phyloP scores from a whole-genome alignment of 1,284 basidiomycete species.

The Leccinum subrobustum region DNA sequence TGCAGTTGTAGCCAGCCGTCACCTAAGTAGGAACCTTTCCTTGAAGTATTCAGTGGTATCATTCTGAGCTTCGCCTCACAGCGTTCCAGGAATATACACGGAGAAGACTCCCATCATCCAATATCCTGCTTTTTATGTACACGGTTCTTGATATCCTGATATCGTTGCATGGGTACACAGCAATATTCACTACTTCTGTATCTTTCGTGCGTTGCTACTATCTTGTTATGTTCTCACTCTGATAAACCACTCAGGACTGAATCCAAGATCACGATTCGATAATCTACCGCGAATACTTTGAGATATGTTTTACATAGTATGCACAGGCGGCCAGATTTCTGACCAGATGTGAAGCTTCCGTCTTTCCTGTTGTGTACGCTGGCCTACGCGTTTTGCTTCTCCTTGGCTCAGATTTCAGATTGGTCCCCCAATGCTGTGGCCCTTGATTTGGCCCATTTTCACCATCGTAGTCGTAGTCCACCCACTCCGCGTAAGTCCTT shows the following conservation, averaged over 20 bases:
- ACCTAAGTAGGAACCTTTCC: conserved; percentile 51
- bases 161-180: conserved; percentile 73
- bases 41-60: not conserved
- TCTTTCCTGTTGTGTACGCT: conserved; percentile 74
- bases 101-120: conserved; percentile 65
- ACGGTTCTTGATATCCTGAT: conserved; percentile 80
- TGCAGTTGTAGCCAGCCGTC: conserved; percentile 66
- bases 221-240: not conserved
- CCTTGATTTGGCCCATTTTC: conserved; percentile 46
- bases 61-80: conserved; percentile 27
- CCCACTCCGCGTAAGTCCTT: conserved; percentile 66
- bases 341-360: conserved; percentile 58
- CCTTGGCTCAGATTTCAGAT: conserved; percentile 66
- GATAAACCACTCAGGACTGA: conserved; percentile 56
- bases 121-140: conserved; percentile 78
- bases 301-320: conserved; percentile 43
- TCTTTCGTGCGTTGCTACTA: conserved; percentile 62
- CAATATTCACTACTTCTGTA: conserved; percentile 89
- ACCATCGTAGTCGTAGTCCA: conserved; percentile 65
- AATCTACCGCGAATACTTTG: conserved; percentile 72
- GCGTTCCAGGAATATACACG: conserved; percentile 63
- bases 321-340: not conserved
- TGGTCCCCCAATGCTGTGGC: conserved; percentile 60
- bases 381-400: conserved; percentile 83
- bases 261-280: conserved; percentile 75